Percentiles rank a stretch among this genome's conserved stretches.
These are phyloP conservation scores for Agaricus blazei DNA, from an alignment of 768 basidiomycete species.

Conservation along the genomic window DNA sequence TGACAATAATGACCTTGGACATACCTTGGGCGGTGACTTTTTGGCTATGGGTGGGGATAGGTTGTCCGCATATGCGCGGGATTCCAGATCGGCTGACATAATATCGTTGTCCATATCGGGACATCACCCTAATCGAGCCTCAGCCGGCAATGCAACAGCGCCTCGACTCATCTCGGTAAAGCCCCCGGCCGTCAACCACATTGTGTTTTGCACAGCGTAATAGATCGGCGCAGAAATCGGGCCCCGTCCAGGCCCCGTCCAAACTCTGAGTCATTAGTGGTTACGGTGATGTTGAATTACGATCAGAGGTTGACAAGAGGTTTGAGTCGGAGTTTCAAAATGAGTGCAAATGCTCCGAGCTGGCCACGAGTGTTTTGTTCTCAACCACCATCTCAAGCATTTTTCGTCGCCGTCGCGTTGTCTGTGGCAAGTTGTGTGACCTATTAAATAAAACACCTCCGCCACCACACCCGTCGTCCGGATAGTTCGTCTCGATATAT, in stretches of 20 bases:
- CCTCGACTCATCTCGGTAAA: no score
- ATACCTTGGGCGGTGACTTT: constrained; percentile 38
- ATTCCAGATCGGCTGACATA: constrained; percentile 8
- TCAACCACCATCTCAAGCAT: constrained; percentile 17
- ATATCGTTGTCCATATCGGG: neutral
- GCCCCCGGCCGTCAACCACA: no score
- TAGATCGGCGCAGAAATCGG: neutral
- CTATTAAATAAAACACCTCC: constrained; percentile 35
- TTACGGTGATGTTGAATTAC: neutral
- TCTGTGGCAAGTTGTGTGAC: constrained; percentile 46
- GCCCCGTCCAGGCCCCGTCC: neutral
- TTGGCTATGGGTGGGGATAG: constrained; percentile 21
- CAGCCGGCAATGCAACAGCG: neutral
- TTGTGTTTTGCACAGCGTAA: neutral
- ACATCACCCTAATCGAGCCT: neutral
- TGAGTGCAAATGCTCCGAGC: constrained; percentile 7
- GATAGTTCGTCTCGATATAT: constrained; percentile 3
- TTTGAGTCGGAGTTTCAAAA: constrained; percentile 14
- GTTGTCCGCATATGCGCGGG: neutral
- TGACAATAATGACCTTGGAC: constrained; percentile 17
- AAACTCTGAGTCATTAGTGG: neutral
- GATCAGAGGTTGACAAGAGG: constrained; percentile 4
- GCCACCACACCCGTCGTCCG: constrained; percentile 17
- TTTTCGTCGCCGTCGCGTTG: constrained; percentile 18
- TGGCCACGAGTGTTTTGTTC: constrained; percentile 8